Evolutionary conservation across 2,329 filamentous ascomycete species (phyloP).

Genomic region (Aureobasidium vineae): DNA sequence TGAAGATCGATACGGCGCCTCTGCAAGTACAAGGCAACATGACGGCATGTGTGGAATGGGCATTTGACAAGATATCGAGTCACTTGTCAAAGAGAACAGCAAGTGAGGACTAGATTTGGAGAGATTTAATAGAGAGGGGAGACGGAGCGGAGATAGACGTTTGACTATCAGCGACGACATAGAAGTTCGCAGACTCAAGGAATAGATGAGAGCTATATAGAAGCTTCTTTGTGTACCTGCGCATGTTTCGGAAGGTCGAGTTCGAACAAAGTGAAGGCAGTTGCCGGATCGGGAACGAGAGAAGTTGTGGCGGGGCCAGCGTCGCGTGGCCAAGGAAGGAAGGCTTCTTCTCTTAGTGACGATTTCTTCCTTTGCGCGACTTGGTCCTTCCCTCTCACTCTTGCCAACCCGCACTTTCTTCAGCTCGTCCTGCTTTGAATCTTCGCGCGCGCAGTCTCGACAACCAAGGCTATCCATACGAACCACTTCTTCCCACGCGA

Average conservation of each 20-base stretch:
- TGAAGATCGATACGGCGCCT: slow-evolving; percentile 38
- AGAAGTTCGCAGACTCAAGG: not conserved
- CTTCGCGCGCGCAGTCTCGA: not conserved
- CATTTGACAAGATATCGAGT: slow-evolving; percentile 34
- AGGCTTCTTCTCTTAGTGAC: slow-evolving; percentile 15
- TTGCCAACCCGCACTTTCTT: not conserved
- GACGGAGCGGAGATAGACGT: not conserved
- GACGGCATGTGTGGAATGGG: slow-evolving; percentile 43
- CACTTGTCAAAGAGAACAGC: not conserved
- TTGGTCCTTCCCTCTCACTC: not conserved
- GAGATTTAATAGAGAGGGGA: not conserved
- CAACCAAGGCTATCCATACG: not conserved
- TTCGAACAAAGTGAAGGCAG: not conserved
- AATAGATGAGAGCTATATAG: not conserved
- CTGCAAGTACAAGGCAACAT: slow-evolving; percentile 35
- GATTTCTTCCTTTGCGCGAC: not conserved
- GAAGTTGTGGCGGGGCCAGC: not conserved
- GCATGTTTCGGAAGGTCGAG: not conserved
- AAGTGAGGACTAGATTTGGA: not conserved
- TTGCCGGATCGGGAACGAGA: slow-evolving; percentile 3
- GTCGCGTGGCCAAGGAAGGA: slow-evolving; percentile 14
- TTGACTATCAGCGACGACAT: not conserved
- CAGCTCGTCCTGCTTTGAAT: not conserved
- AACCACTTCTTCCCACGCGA: not conserved
- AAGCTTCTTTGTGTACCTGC: not conserved